Evolutionary conservation across 331 rosid genomes (phyloP).

Genomic region (Quercus phellos): DNA sequence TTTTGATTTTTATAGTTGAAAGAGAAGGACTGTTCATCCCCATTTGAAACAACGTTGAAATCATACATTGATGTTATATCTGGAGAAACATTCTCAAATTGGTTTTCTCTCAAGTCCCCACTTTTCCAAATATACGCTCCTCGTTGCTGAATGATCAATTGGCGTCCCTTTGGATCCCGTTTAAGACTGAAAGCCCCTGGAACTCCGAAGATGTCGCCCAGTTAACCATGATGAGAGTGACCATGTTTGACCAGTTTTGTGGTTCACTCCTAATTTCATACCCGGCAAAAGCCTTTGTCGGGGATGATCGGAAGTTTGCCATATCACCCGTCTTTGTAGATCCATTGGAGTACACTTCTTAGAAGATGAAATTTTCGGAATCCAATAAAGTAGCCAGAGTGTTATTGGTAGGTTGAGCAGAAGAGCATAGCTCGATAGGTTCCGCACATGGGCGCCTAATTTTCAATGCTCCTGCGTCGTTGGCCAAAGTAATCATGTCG

Average conservation of each 20-base stretch:
- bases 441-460: background rate
- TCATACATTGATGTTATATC: too few species aligned
- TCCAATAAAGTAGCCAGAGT: slow-evolving; percentile 7
- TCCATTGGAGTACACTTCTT: slow-evolving; percentile 6
- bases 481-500: background rate
- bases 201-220: background rate
- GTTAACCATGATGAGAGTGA: background rate
- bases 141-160: background rate
- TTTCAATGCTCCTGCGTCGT: background rate
- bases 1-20: background rate
- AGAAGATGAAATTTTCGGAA: slow-evolving; percentile 13
- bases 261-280: background rate
- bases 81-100: too few species aligned
- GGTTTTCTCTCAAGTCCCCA: too few species aligned
- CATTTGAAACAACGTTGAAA: too few species aligned
- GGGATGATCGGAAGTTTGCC: slow-evolving; percentile 1
- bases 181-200: background rate
- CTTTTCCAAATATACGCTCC: too few species aligned
- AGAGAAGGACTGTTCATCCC: background rate
- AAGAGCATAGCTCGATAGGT: background rate
- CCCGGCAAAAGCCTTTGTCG: background rate
- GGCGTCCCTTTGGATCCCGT: background rate
- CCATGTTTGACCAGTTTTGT: background rate
- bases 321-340: background rate
- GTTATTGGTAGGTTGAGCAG: background rate